phyloP scores from a whole-genome alignment of 2,329 filamentous ascomycete genomes.

The Aureobasidium sp. region DNA sequence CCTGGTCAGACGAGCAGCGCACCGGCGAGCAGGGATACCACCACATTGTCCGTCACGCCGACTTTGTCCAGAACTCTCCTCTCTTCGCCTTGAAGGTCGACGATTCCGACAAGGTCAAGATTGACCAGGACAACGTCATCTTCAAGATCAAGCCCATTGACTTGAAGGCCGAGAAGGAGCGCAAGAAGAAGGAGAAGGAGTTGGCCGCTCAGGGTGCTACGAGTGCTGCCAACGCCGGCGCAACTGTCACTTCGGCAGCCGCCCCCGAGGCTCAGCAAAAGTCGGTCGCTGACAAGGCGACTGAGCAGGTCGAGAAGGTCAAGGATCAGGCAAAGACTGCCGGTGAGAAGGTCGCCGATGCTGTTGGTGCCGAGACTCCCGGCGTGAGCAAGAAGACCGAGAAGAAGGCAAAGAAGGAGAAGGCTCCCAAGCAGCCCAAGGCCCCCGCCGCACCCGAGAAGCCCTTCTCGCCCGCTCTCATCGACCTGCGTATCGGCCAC shows the following conservation, averaged over 20 bases:
- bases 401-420: slow-evolving; percentile 65
- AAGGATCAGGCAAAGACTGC: slow-evolving; percentile 47
- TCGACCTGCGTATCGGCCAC: slow-evolving; percentile 93
- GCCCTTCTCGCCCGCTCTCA: slow-evolving; percentile 73
- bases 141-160: slow-evolving; percentile 86
- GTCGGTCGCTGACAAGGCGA: slow-evolving; percentile 30
- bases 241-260: slow-evolving; percentile 36
- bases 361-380: slow-evolving; percentile 37
- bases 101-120: slow-evolving; percentile 65
- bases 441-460: slow-evolving; percentile 58
- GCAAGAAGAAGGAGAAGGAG: slow-evolving; percentile 92
- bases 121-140: slow-evolving; percentile 73
- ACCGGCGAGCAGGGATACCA: slow-evolving; percentile 85
- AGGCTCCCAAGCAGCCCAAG: slow-evolving; percentile 66
- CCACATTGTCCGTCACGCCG: slow-evolving; percentile 82
- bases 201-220: slow-evolving; percentile 47
- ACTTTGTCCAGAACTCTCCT: slow-evolving; percentile 88
- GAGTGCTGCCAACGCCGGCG: slow-evolving; percentile 42
- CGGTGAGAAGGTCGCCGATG: slow-evolving; percentile 44
- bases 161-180: slow-evolving; percentile 91
- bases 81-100: slow-evolving; percentile 62
- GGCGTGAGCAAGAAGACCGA: slow-evolving; percentile 51
- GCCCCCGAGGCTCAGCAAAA: slow-evolving; percentile 43
- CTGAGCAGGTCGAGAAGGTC: slow-evolving; percentile 35
- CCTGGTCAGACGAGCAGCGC: slow-evolving; percentile 77